A percentile compares a stretch with the other conserved stretches of the same genome.
Conservation (phyloP, 257 asterid species). For the Solanum piurae region DNA sequence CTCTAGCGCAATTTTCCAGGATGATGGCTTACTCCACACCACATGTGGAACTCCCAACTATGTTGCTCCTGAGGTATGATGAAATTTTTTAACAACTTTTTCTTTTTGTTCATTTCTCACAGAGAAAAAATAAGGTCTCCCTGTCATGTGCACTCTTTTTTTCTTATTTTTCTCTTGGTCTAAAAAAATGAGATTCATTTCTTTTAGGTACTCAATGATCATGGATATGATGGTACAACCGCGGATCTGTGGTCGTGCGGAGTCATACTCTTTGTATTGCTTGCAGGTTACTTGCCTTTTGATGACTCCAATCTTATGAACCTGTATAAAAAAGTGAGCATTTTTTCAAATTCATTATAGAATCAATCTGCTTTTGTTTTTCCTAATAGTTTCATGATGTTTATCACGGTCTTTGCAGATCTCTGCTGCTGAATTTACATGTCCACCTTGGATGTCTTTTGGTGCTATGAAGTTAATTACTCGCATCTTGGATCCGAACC, state of each 20-base stretch:
- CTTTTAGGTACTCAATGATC: constrained; percentile 66
- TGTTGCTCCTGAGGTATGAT: constrained; percentile 90
- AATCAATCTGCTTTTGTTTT: background rate
- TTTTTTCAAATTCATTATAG: background rate
- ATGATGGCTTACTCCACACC: constrained; percentile 89
- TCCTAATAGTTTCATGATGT: constrained; percentile 6
- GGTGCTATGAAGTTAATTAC: constrained; percentile 72
- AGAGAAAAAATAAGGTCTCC: background rate
- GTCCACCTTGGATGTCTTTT: constrained; percentile 97
- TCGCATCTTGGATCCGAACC: constrained; percentile 77
- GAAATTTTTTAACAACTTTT: background rate
- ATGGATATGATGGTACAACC: constrained; percentile 75
- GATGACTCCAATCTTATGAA: constrained; percentile 77
- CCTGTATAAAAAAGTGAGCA: constrained; percentile 73
- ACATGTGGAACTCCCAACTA: constrained; percentile 98
- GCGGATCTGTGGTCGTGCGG: constrained; percentile 98
- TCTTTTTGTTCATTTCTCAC: background rate
- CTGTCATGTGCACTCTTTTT: background rate
- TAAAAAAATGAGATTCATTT: background rate
- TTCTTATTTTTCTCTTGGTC: background rate
- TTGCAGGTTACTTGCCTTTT: constrained; percentile 95
- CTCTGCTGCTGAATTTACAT: constrained; percentile 72
- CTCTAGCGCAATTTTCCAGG: constrained; percentile 38
- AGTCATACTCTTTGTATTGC: constrained; percentile 86
- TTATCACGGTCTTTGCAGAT: constrained; percentile 32